A percentile compares a stretch with the other conserved stretches of the same genome.
phyloP scores from a whole-genome alignment of 2,329 filamentous ascomycete genomes.

The Sarocladium oryzae region DNA sequence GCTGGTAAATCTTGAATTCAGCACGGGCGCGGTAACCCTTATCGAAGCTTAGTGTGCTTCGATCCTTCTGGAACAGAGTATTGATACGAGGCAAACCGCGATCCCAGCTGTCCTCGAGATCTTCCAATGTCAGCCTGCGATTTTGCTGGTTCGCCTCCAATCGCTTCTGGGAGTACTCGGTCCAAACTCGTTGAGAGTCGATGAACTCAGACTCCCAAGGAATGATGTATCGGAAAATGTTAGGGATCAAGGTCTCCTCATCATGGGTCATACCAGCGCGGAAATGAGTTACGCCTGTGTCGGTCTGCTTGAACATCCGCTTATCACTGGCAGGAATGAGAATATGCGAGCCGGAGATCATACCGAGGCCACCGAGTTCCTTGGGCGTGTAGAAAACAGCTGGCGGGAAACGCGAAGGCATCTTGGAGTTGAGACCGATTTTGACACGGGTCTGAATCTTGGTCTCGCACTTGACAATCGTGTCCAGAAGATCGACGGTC shows the following conservation, averaged over 20 bases:
- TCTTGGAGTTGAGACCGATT: constrained; percentile 97
- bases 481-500: constrained; percentile 88
- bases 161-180: constrained; percentile 96
- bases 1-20: constrained; percentile 96
- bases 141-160: constrained; percentile 97
- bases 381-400: constrained; percentile 99
- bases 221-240: constrained; percentile 99
- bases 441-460: constrained; percentile 99
- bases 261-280: constrained; percentile 97
- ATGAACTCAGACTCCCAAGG: constrained; percentile 99
- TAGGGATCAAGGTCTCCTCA: constrained; percentile 94
- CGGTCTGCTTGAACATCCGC: constrained; percentile 96
- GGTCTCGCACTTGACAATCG: constrained; percentile 98
- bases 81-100: constrained; percentile 96
- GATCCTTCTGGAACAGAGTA: constrained; percentile 96
- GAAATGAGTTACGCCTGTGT: constrained; percentile 94
- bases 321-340: constrained; percentile 96
- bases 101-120: constrained; percentile 97
- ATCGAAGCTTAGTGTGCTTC: constrained; percentile 94
- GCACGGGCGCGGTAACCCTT: constrained; percentile 94
- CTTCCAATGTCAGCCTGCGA: constrained; percentile 85
- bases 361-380: constrained; percentile 91
- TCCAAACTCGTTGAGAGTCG: constrained; percentile 98
- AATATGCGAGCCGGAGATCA: constrained; percentile 98
- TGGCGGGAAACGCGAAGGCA: constrained; percentile 97